These are phyloP conservation scores for Sporothrix inflata DNA, from an alignment of 2,329 filamentous ascomycete genomes.

Conservation along the genomic window DNA sequence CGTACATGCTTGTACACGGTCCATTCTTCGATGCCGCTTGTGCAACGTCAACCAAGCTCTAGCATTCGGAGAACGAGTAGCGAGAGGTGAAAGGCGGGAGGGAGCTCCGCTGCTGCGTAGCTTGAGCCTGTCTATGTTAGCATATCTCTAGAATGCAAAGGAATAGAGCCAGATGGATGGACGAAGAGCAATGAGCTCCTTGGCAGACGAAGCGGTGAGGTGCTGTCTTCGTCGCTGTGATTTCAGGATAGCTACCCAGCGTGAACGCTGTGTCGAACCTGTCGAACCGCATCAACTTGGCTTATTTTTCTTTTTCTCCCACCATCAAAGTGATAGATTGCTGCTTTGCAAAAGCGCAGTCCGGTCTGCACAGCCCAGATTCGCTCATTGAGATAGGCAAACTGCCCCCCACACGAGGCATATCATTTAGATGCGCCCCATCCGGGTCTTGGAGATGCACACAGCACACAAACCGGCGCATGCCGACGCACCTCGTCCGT, in stretches of 20 bases:
- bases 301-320: neutral
- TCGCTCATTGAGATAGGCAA: slow-evolving; percentile 8
- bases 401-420: slow-evolving; percentile 15
- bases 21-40: neutral
- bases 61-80: neutral
- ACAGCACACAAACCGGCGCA: neutral
- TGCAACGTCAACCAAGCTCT: neutral
- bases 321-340: neutral
- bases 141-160: neutral
- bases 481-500: neutral
- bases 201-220: neutral
- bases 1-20: neutral
- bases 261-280: neutral
- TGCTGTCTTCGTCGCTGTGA: neutral
- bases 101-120: neutral
- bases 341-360: neutral
- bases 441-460: neutral
- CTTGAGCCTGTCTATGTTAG: neutral
- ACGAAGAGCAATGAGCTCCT: neutral
- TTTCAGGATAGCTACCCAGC: neutral
- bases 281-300: neutral
- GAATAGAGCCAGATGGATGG: neutral
- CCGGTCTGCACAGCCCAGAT: neutral
- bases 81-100: neutral
- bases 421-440: neutral